Percentiles rank a stretch among this genome's conserved stretches.
phyloP scores from a whole-genome alignment of 148 eudicot species.

The Rhododendron ferrugineum region DNA sequence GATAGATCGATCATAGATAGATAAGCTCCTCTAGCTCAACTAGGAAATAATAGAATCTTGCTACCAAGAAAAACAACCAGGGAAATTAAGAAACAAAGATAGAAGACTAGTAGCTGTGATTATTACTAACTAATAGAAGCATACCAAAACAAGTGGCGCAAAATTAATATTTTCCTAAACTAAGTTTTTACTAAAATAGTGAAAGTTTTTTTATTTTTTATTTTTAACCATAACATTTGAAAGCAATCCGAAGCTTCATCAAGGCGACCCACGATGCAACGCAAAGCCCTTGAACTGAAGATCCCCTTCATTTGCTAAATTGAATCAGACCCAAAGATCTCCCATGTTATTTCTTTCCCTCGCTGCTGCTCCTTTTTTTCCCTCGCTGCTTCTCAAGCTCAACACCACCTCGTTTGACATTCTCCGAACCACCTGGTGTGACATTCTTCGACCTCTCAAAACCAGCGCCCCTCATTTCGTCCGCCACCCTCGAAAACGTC shows the following conservation, averaged over 20 bases:
- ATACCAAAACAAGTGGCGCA: neutral
- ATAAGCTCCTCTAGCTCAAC: no score
- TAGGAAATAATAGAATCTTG: no score
- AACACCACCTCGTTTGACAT: no score
- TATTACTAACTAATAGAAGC: neutral
- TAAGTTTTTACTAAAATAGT: neutral
- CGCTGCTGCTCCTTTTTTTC: no score
- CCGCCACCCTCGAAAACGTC: constrained; percentile 59
- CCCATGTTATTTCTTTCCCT: no score
- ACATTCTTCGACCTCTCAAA: constrained; percentile 31
- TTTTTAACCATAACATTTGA: constrained; percentile 34
- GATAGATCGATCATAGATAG: no score
- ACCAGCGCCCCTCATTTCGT: constrained; percentile 59
- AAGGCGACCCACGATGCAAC: constrained; percentile 44
- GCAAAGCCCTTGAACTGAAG: constrained; percentile 59
- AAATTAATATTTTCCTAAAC: neutral
- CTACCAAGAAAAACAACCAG: no score
- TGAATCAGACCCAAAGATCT: constrained; percentile 17
- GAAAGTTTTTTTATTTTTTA: no score
- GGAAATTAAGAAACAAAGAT: no score
- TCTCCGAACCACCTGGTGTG: constrained; percentile 8
- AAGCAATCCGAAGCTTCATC: constrained; percentile 50
- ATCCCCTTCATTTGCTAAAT: constrained; percentile 36
- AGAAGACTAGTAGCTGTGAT: neutral
- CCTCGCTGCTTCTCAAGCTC: no score